Evolutionary conservation across 1,139 yeast species (phyloP).

Genomic region (Geotrichum reessii): DNA sequence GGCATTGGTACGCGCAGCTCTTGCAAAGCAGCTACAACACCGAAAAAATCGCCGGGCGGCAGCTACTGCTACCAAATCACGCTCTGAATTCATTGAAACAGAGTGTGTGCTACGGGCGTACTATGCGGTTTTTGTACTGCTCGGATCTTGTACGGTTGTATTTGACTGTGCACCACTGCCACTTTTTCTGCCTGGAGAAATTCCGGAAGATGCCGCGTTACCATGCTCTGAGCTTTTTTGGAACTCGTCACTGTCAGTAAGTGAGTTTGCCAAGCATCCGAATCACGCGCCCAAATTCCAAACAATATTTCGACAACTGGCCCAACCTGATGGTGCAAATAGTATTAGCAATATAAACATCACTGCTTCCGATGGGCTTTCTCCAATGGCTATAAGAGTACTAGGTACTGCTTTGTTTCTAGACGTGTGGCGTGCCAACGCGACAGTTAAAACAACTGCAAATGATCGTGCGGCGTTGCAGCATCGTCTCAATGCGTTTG

Average conservation of each 20-base stretch:
- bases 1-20: constrained; percentile 21
- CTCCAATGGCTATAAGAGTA: constrained; percentile 17
- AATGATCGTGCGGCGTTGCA: not conserved
- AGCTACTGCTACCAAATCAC: not conserved
- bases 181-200: not conserved
- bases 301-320: not conserved
- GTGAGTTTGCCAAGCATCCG: not conserved
- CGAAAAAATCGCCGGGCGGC: constrained; percentile 1
- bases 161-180: constrained; percentile 21
- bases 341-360: constrained; percentile 14
- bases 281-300: not conserved
- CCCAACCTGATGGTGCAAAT: not conserved
- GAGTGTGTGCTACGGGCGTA: constrained; percentile 33
- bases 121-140: constrained; percentile 31
- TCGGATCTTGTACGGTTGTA: constrained; percentile 30
- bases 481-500: not conserved
- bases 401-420: constrained; percentile 12
- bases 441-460: not conserved
- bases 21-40: constrained; percentile 17
- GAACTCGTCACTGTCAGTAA: constrained; percentile 23
- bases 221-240: constrained; percentile 36
- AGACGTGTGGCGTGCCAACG: constrained; percentile 5
- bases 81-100: constrained; percentile 19
- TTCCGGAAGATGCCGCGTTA: constrained; percentile 17
- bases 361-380: constrained; percentile 14